Evolutionary conservation across 371 early-diverging fungal genomes (phyloP).

Genomic region (Sanchytrium tribonematis): DNA sequence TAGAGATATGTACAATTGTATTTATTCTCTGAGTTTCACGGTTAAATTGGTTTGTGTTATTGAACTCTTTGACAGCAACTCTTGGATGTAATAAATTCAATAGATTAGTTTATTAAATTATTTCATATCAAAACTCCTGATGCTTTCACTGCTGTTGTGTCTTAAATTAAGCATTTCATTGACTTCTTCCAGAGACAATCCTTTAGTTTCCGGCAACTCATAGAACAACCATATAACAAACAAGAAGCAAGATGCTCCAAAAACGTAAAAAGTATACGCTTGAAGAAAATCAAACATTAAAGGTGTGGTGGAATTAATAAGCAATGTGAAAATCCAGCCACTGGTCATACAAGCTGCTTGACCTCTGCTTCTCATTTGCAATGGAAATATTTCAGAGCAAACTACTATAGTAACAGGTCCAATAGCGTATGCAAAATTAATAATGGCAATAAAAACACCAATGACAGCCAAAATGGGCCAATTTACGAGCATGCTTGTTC

Average conservation of each 20-base stretch:
- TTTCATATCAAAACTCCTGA: not conserved
- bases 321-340: not conserved
- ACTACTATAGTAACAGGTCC: not conserved
- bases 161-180: not conserved
- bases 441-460: not conserved
- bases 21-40: not conserved
- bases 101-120: no score
- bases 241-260: not conserved
- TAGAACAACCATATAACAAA: not conserved
- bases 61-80: not conserved
- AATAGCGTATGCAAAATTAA: not conserved
- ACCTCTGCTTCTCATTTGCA: not conserved
- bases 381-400: not conserved
- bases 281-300: not conserved
- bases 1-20: not conserved
- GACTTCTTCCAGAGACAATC: not conserved
- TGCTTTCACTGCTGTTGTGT: not conserved
- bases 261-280: not conserved
- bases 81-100: not conserved
- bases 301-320: not conserved
- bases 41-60: not conserved
- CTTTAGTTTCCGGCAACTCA: not conserved
- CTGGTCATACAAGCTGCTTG: not conserved
- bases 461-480: not conserved
- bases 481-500: not conserved